Base-by-base conservation (phyloP, 176 grass and related monocot species). In the Cenchrus americanus region DNA sequence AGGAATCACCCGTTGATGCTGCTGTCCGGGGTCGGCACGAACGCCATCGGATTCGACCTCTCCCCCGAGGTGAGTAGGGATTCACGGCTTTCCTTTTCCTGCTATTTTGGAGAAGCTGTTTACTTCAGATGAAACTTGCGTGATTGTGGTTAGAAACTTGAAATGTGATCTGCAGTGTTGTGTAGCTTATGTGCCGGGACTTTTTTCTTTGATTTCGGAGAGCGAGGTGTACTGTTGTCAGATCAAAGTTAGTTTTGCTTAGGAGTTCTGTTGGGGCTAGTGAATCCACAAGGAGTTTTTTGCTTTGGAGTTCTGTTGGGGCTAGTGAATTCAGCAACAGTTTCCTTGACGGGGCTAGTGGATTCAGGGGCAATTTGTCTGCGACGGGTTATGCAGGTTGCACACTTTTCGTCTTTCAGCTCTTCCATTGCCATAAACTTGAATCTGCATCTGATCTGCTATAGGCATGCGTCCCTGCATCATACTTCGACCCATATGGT, bases 1-100 rank as follows among this genome's bases (percentile, higher is more conserved):
- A 88, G 94, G 79, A 93, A 97, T 22, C 94, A 97, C 81, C 91
- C 94, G 12, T 72, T 97, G 82, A 93, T 97, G 88, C 89, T 97
- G 8, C 76, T 97, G 17, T 97, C 94, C 32, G 94, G 94, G 59
- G 94, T 97, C 10, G 94, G 91, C 65, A 92, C 94, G 48, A 97
- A 97, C 52, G 91, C 94, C 12, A 83, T 97, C 42, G 94, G 94
- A 58, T 97, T 94, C 84, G 89, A 97, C 81, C 94, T 97, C 53
- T 97, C 94, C 7, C 94, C 91, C 5, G 89, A 87, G 87, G 94
- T 97, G 51, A 97, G 89, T 82, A 41, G 24, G 14, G 21, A 44
- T 75, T 43, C 40, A 70, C 34, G 50, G 12, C 17, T 32, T 11
- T 75, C 43, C 5, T 60, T 69, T 60, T 69, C 14, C 24, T 44